Base-by-base conservation (phyloP, 352 stramenopile species). In the Phytophthora brassicae region DNA sequence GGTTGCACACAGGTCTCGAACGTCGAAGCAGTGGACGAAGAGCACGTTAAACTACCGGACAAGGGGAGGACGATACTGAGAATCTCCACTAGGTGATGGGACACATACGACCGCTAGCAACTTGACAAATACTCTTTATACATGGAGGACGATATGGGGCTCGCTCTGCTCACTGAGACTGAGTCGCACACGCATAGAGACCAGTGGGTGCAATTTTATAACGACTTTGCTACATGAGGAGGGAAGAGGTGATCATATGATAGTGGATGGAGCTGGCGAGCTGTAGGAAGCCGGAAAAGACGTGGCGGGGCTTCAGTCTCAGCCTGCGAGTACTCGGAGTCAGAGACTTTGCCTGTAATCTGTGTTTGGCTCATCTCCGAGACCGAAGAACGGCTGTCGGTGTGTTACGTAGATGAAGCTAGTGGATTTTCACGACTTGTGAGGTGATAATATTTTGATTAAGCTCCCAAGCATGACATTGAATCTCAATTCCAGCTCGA, bases 361-460 rank as follows among this genome's bases (percentile, higher is more conserved):
- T 48, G 16, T 60, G 24, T 60, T 66, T 2, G 23, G 45, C 3
- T 58, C 59, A 23, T 39, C 39, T 8, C 41, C 50, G 28, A 39
- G 36, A 11, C 35, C 59, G 22, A 60, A 33, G 17, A 53, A 72
- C 26, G 63, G 68, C 2, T 87, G 77, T 56, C 50, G 2, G 64
- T 73, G 6, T 76, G 70, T 53, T 76, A 76, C 16, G 56, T 85
- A 20, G 74, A 80, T n/a, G 65, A 84, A 24, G 75, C 68, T 20
- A 75, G 78, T 9, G 78, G 78, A 16, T 39, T 88, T 23, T 77
- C 75, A 43, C 70, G 74, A 17, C 71, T 88, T 6, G 72, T 84
- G 12, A 69, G 76, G 7, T 85, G 74, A 74, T 65, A 73, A 47
- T 84, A 71, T 67, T 88, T 88, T 55, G 60, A 77, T 55, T 74